Base-by-base conservation (phyloP, 345 rosid genomes). In the Diplotaxis tenuifolia region DNA sequence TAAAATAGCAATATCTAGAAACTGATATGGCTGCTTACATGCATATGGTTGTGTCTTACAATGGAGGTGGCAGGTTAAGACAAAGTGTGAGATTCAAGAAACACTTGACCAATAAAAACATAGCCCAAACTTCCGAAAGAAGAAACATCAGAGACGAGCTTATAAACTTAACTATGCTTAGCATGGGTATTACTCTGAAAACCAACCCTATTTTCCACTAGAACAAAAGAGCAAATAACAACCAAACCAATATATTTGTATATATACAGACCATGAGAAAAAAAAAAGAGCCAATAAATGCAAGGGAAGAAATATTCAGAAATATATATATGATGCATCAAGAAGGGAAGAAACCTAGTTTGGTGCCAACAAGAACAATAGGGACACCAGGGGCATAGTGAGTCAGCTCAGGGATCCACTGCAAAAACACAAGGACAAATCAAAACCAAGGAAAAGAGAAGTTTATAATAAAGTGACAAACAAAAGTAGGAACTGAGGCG, bases 341-440 rank as follows among this genome's bases (percentile, higher is more conserved):
- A 40, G 15, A 27, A 65, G n/a, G 8, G 34, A 42, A 28, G 61
- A 65, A 72, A 91, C 98, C 98, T 65, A 94, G 87, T 85, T 94
- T 91, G 45, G 98, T 91, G 68, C 98, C 97, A 82, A 91, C 96
- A 31, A 91, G 96, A 81, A 91, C 79, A 19, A 89, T 82, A 27
- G 96, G 98, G 61, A 94, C 93, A 76, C 97, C 96, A 42, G 97
- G 98, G 10, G 93, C 96, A 80, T 91, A 91, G 74, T 94, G 97
- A 80, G 85, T 88, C 81, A 91, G 77, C 84, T 94, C 98, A 0
- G 98, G 97, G 77, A 94, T 91, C 98, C 98, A 94, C 98, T 89
- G 84, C 18, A 81, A 79, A 49, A 2, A 16, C 4, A n/a, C n/a
- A n/a, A 64, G 74, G 6, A 52, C 6, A 49, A 65, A 47, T 38